Percentiles rank a stretch among this genome's conserved stretches.
Conservation (phyloP, 768 basidiomycete species). For the Pulveroboletus sp. region DNA sequence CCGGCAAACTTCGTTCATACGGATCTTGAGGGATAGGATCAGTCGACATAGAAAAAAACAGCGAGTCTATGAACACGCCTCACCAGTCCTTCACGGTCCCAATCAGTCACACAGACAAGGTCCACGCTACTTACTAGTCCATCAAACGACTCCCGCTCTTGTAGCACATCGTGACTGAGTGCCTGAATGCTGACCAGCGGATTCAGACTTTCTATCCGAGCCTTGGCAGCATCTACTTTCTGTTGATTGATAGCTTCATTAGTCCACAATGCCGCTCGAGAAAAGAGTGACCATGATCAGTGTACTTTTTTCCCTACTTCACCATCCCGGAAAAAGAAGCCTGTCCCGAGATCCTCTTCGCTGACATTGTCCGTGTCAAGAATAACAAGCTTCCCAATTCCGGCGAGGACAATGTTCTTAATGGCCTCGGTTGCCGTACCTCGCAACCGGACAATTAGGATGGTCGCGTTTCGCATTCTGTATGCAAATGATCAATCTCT, state of each 20-base stretch:
- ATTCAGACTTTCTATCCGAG: slow-evolving; percentile 85
- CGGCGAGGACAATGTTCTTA: slow-evolving; percentile 97
- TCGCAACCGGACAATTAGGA: slow-evolving; percentile 72
- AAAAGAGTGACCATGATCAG: slow-evolving; percentile 6
- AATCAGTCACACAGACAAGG: slow-evolving; percentile 84
- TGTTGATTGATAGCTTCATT: slow-evolving; percentile 32
- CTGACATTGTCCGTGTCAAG: slow-evolving; percentile 72
- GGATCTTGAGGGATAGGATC: slow-evolving; percentile 45
- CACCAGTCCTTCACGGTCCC: slow-evolving; percentile 65
- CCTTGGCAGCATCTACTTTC: slow-evolving; percentile 82
- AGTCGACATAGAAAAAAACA: slow-evolving; percentile 5
- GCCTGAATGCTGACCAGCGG: slow-evolving; percentile 84
- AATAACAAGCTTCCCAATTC: slow-evolving; percentile 85
- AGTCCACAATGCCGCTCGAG: slow-evolving; percentile 34
- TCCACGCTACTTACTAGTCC: slow-evolving; percentile 63
- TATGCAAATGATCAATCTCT: slow-evolving; percentile 7
- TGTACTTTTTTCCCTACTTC: slow-evolving; percentile 85
- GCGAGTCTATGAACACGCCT: slow-evolving; percentile 25
- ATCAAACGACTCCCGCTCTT: slow-evolving; percentile 52
- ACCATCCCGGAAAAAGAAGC: slow-evolving; percentile 91
- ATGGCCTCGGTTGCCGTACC: slow-evolving; percentile 90
- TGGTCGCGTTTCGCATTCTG: slow-evolving; percentile 93
- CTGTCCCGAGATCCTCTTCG: slow-evolving; percentile 84
- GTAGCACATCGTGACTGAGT: slow-evolving; percentile 44
- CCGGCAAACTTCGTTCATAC: slow-evolving; percentile 77